These are phyloP conservation scores for Botrytis medusae DNA, from an alignment of 2,329 filamentous ascomycete species.

Conservation along the genomic window DNA sequence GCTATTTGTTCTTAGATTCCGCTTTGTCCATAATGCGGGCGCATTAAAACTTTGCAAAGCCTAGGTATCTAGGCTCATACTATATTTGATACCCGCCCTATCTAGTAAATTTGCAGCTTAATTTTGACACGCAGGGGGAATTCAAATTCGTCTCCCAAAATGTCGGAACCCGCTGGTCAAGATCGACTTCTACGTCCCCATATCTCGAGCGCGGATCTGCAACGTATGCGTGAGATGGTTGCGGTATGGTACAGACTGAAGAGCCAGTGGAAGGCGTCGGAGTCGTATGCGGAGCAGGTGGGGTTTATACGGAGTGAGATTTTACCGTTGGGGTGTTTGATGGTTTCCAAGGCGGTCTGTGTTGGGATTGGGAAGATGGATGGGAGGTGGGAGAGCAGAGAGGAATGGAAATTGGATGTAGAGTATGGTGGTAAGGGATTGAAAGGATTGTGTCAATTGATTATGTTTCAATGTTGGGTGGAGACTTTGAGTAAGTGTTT, in stretches of 20 bases:
- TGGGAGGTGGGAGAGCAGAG: background rate
- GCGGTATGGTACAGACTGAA: background rate
- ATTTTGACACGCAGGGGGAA: background rate
- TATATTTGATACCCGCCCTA: background rate
- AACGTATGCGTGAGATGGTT: background rate
- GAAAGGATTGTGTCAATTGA: constrained; percentile 8
- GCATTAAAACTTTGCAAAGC: background rate
- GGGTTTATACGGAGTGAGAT: background rate
- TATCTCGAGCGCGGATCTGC: background rate
- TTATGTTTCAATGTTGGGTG: background rate
- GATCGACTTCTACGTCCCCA: background rate
- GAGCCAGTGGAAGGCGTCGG: background rate
- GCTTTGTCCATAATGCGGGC: background rate
- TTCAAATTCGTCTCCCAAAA: background rate
- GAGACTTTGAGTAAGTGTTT: background rate
- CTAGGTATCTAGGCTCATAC: background rate
- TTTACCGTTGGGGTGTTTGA: background rate
- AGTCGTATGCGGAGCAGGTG: background rate
- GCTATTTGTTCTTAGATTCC: background rate
- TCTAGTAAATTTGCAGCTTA: background rate
- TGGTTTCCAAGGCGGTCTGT: background rate
- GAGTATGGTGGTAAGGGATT: background rate
- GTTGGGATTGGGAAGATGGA: background rate
- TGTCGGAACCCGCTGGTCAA: background rate
- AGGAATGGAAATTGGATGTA: background rate